These are phyloP conservation scores for Polysphondylium violaceum DNA, from an alignment of 78 protist genomes.

Conservation along the genomic window DNA sequence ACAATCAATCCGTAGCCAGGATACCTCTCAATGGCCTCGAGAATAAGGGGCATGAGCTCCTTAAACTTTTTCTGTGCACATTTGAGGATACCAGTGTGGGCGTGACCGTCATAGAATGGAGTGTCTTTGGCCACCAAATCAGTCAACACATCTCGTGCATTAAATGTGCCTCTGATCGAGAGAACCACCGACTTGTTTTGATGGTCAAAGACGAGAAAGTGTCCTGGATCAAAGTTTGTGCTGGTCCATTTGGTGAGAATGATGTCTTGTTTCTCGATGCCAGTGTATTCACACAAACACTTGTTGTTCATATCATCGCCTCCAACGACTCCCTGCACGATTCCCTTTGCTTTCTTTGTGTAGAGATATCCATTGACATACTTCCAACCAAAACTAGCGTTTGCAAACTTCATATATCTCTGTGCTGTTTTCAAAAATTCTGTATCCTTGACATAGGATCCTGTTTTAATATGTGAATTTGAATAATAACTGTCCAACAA, in stretches of 20 bases:
- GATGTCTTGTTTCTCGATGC: conserved; percentile 41
- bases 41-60: conserved; percentile 13
- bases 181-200: conserved; percentile 25
- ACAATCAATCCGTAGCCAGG: conserved; percentile 32
- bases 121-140: conserved; percentile 73
- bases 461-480: conserved; percentile 45
- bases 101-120: conserved; percentile 36
- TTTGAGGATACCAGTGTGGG: conserved; percentile 72
- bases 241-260: conserved; percentile 35
- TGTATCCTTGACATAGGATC: conserved; percentile 15
- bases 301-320: conserved; percentile 43
- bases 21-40: neutral
- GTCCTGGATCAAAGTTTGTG: conserved; percentile 72
- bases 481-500: conserved; percentile 70
- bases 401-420: conserved; percentile 53
- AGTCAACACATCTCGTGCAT: conserved; percentile 68
- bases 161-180: conserved; percentile 78
- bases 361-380: conserved; percentile 37
- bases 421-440: conserved; percentile 16
- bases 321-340: conserved; percentile 53
- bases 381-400: conserved; percentile 70
- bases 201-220: conserved; percentile 55
- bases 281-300: conserved; percentile 52
- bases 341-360: conserved; percentile 2
- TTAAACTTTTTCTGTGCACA: conserved; percentile 60